Evolutionary conservation across 257 asterid species (phyloP), one percentile per base, ranked within the genome.

Genomic region (Petunia secreta): DNA sequence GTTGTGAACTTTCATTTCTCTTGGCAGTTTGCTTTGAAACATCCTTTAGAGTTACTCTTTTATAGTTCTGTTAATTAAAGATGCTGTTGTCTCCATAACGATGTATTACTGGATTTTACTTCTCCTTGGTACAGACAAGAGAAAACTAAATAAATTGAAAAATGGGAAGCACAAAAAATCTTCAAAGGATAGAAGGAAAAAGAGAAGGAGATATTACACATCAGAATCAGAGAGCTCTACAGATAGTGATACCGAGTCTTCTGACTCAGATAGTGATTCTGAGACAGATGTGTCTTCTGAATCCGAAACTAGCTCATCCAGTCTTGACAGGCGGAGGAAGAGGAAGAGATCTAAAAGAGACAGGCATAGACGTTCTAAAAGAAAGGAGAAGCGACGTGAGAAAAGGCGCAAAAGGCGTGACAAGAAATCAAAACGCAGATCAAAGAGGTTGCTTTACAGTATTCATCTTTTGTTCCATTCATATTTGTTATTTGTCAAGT

Each of bases 221-320:
- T 90, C 99, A 8, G 99, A 96, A 52, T 96, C 98, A 50, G 98
- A 94, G 38, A 94, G 92, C 83, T 89, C 96, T 39, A 81, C 97
- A 15, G 97, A 91, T 57, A 85, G 91, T 25, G 95, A 94, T 57
- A 52, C 79, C 1, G 98, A 96, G 65, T 88, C 97, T 82, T 92
- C 98, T 63, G 97, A 92, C 68, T 90, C 97, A n/a, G 97, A 96
- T 53, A 87, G 88, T 77, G 99, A 92, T 69, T 91, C 96, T 36
- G 97, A 95, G 77, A 84, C 95, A 0, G 57, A 83, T 67, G 84
- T 77, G 59, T 88, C 97, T 79, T 92, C 98, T 78, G 91, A 91
- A 74, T 91, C 97, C 84, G 96, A 89, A 60, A 68, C 89, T 79
- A 94, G 99, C 89, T 90, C 92, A 52, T 90, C 99, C 74, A 90